Base-by-base conservation (phyloP, 768 basidiomycete species). In the Hemileccinum impolitum region DNA sequence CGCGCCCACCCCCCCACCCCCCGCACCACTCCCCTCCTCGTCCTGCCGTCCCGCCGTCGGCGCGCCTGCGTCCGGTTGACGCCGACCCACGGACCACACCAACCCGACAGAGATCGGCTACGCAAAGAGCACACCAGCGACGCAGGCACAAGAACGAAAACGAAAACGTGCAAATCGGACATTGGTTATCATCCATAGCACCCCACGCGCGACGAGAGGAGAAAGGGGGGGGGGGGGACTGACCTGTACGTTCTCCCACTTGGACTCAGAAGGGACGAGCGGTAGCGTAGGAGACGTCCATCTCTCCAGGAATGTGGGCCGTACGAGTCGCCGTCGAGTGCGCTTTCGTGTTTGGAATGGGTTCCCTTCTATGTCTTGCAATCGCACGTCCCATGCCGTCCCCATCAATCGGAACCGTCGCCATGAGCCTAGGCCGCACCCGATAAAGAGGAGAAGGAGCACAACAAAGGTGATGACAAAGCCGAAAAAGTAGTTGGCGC, bases 381-480 rank as follows among this genome's bases (percentile, higher is more conserved):
- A 11, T 2, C 40, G 51, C 0, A 39, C 47, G n/a, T 62, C 63
- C 60, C 61, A 67, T 0, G 51, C 49, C 0, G 55, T 48, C 21
- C 55, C 52, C 12, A 54, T 7, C 13, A 63, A 42, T 36, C 49
- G 51, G 36, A 67, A 59, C 15, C 78, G 62, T 39, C 76, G 64
- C 51, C 80, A 69, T 15, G 78, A 72, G 41, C 73, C 68, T 14
- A 82, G 55, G 8, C 77, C 78, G 43, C 78, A 80, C 4, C 70
- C 75, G 9, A 80, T 65, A 45, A 81, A 80, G 41, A 81, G 59
- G 39, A 81, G 64, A 25, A 82, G 57, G 40, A 67, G 57, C 23
- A 63, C 56, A 54, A 66, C 54, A 46, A 67, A 68, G 34, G 64
- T 66, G 52, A 68, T 53, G 40, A 68, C 52, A 50, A 67, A 68